Evolutionary conservation across 768 basidiomycete species (phyloP), one percentile per base, ranked within the genome.

Genomic region (Exidia glandulosa): DNA sequence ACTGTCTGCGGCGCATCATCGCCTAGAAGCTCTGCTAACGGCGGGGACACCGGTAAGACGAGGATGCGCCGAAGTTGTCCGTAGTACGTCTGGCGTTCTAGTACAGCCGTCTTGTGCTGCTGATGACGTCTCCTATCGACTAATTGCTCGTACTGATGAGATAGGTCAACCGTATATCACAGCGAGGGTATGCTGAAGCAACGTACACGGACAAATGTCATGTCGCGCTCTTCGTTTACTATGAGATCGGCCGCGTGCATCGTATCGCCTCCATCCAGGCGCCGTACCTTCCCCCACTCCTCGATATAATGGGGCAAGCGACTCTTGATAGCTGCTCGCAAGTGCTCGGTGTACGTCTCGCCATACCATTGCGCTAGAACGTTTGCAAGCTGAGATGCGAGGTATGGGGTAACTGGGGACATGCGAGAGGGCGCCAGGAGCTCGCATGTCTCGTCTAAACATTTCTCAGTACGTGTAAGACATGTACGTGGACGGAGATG

Each of bases 261-360:
- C 2, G 55, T 32, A 48, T 72, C 71, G 3, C 72, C 69, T 12
- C 68, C 64, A 33, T 63, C 59, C 5, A 58, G 36, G 25, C 73
- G 66, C 5, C 65, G 52, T 0, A 73, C 55, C 36, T 69, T 71
- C 12, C 67, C 69, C 65, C 67, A 70, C 2, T 29, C 27, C 32
- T 27, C 31, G 23, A 48, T n/a, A 3, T 48, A 23, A 6, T 47
- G 58, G 13, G 58, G 31, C 3, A 59, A 14, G 4, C 16, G 6
- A 27, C n/a, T 3, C 5, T 59, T 27, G 60, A 57, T 50, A 5
- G 41, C 16, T n/a, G n/a, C n/a, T 5, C 10, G 5, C 1, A 23
- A 19, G 4, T 19, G 9, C 41, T 19, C 23, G 41, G 16, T 23
- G 16, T 14, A 45, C 1, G 41, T 19, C 6, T 19, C 10, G 1